Conservation (phyloP, 768 basidiomycete genomes). For the Exidia glandulosa region DNA sequence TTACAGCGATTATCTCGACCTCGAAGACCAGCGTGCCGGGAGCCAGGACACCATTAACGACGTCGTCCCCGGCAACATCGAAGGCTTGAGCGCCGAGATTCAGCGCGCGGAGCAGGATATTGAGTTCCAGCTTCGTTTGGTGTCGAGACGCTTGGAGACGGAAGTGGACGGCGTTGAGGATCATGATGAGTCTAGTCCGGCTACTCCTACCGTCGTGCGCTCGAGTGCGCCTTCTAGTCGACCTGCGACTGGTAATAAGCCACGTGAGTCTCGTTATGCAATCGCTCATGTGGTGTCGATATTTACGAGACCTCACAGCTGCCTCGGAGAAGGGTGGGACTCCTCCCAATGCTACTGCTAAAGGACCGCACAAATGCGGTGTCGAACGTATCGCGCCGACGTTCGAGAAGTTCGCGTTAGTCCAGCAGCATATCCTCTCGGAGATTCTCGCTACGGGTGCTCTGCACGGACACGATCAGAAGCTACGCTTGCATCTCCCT, state of each 20-base stretch:
- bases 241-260: not conserved
- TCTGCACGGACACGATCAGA: constrained; percentile 6
- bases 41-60: not conserved
- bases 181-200: not conserved
- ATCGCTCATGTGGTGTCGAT: not conserved
- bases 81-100: not conserved
- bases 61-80: not conserved
- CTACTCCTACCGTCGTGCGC: not conserved
- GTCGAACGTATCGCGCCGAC: constrained; percentile 3
- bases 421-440: constrained; percentile 12
- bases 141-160: constrained; percentile 4
- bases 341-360: not conserved
- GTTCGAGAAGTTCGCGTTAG: constrained; percentile 10
- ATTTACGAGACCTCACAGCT: not conserved
- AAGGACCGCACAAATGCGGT: constrained; percentile 1
- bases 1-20: constrained; percentile 11
- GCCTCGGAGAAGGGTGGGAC: not conserved
- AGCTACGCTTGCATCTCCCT: constrained; percentile 9
- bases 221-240: not conserved
- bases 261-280: not conserved
- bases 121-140: constrained; percentile 3
- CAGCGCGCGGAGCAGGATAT: constrained; percentile 3
- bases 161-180: constrained; percentile 3
- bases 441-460: constrained; percentile 10
- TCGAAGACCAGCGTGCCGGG: not conserved